phyloP scores from a whole-genome alignment of 306 rosid species.

The Trifolium dubium region DNA sequence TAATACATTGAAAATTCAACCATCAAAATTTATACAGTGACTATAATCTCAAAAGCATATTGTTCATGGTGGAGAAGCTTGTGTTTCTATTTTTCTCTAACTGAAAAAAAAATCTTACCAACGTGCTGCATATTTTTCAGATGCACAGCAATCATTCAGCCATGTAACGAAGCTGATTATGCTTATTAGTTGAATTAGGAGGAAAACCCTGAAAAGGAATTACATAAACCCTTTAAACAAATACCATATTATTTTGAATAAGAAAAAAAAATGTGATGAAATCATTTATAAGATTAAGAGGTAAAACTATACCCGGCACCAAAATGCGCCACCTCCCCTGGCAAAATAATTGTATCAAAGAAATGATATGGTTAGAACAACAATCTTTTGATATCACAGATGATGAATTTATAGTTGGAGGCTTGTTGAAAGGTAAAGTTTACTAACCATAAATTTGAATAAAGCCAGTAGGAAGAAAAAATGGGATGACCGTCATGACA shows the following conservation, averaged over 20 bases:
- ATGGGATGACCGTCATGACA: slow-evolving; percentile 65
- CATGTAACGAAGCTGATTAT: slow-evolving; percentile 91
- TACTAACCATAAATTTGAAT: slow-evolving; percentile 88
- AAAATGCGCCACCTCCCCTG: slow-evolving; percentile 94
- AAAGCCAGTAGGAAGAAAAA: slow-evolving; percentile 76
- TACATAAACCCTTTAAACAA: slow-evolving; percentile 29
- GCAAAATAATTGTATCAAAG: slow-evolving; percentile 39
- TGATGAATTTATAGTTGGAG: slow-evolving; percentile 33
- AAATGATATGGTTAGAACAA: slow-evolving; percentile 29
- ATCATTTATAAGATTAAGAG: slow-evolving; percentile 24
- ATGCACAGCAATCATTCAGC: slow-evolving; percentile 75
- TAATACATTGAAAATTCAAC: neutral
- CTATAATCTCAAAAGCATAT: slow-evolving; percentile 24
- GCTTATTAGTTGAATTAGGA: slow-evolving; percentile 91
- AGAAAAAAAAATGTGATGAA: slow-evolving; percentile 21
- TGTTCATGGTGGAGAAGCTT: slow-evolving; percentile 24
- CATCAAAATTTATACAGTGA: neutral
- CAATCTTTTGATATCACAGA: slow-evolving; percentile 17
- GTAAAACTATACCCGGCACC: slow-evolving; percentile 87
- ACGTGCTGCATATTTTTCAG: slow-evolving; percentile 70
- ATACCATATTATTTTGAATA: slow-evolving; percentile 1
- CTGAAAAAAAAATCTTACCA: slow-evolving; percentile 67
- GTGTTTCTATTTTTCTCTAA: slow-evolving; percentile 24
- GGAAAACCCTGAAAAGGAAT: slow-evolving; percentile 78
- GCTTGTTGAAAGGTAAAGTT: slow-evolving; percentile 32